Percentiles rank a stretch among this genome's conserved stretches.
Conservation (phyloP, 2,329 filamentous ascomycete genomes). For the Bipolaris sorokiniana region DNA sequence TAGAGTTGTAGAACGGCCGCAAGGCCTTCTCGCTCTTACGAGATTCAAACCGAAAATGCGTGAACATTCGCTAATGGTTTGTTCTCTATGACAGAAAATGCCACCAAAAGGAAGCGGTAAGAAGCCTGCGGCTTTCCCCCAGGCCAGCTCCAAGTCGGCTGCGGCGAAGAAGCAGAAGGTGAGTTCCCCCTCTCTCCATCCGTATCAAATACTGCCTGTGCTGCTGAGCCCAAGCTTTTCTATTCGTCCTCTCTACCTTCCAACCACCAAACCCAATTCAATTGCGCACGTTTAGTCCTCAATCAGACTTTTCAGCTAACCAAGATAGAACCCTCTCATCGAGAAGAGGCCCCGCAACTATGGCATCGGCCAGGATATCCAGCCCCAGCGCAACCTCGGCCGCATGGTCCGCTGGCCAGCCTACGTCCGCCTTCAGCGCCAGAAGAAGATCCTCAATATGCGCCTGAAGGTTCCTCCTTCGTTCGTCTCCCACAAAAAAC, state of each 20-base stretch:
- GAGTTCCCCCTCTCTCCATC: slow-evolving; percentile 32
- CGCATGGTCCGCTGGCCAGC: slow-evolving; percentile 82
- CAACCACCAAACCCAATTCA: background rate
- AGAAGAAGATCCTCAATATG: slow-evolving; percentile 95
- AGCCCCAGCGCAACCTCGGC: slow-evolving; percentile 71
- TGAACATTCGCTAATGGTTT: slow-evolving; percentile 90
- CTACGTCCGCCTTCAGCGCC: slow-evolving; percentile 96
- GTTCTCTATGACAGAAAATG: slow-evolving; percentile 96
- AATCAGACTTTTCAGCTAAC: slow-evolving; percentile 21
- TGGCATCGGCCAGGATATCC: slow-evolving; percentile 96
- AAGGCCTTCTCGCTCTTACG: slow-evolving; percentile 49
- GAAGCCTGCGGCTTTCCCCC: slow-evolving; percentile 77
- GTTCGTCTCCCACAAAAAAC: slow-evolving; percentile 13
- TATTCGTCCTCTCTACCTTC: background rate
- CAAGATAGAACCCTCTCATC: slow-evolving; percentile 89
- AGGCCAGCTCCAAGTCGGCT: slow-evolving; percentile 68
- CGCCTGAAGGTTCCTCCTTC: slow-evolving; percentile 98
- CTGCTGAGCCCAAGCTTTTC: slow-evolving; percentile 12
- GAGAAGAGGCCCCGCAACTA: slow-evolving; percentile 98
- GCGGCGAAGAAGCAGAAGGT: slow-evolving; percentile 97
- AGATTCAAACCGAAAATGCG: slow-evolving; percentile 56
- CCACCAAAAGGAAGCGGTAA: slow-evolving; percentile 87
- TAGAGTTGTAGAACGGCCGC: slow-evolving; percentile 47
- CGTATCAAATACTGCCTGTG: background rate
- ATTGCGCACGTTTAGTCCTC: background rate